A percentile compares a stretch with the other conserved stretches of the same genome.
Conservation (phyloP, 129 eudicot species). For the Lactuca saligna region DNA sequence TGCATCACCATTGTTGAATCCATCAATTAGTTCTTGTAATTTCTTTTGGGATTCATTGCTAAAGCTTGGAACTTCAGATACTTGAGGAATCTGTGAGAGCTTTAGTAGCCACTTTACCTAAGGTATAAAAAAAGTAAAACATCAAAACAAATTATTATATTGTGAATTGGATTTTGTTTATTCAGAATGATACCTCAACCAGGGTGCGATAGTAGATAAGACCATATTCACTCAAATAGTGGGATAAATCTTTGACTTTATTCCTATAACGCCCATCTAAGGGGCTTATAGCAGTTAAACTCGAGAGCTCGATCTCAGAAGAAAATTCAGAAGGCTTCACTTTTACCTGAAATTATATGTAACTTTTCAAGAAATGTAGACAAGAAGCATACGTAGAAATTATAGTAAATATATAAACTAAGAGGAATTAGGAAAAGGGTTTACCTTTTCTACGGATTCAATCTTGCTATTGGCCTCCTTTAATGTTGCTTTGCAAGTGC, state of each 20-base stretch:
- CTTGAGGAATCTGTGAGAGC: slow-evolving; percentile 74
- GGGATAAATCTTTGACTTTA: slow-evolving; percentile 84
- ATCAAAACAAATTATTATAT: too few species aligned
- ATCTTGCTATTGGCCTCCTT: slow-evolving; percentile 29
- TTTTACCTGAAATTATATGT: slow-evolving; percentile 44
- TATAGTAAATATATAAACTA: too few species aligned
- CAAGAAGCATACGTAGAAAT: too few species aligned
- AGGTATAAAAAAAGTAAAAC: background rate
- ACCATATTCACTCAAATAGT: slow-evolving; percentile 83
- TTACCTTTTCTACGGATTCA: slow-evolving; percentile 34
- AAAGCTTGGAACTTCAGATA: slow-evolving; percentile 83
- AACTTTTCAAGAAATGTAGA: slow-evolving; percentile 10
- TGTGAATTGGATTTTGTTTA: background rate
- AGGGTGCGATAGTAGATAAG: slow-evolving; percentile 69
- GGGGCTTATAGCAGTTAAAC: slow-evolving; percentile 74
- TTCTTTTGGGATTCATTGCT: slow-evolving; percentile 58
- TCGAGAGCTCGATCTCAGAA: slow-evolving; percentile 56
- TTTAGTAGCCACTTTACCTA: slow-evolving; percentile 86
- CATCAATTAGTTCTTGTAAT: slow-evolving; percentile 61
- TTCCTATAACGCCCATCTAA: slow-evolving; percentile 88
- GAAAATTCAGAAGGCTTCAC: slow-evolving; percentile 25
- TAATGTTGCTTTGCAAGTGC: slow-evolving; percentile 36
- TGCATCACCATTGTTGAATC: slow-evolving; percentile 66
- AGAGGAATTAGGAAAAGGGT: background rate
- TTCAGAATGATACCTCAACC: slow-evolving; percentile 63